These are phyloP conservation scores for Hanseniaspora clermontiae DNA, from an alignment of 805 yeast species.

Conservation along the genomic window DNA sequence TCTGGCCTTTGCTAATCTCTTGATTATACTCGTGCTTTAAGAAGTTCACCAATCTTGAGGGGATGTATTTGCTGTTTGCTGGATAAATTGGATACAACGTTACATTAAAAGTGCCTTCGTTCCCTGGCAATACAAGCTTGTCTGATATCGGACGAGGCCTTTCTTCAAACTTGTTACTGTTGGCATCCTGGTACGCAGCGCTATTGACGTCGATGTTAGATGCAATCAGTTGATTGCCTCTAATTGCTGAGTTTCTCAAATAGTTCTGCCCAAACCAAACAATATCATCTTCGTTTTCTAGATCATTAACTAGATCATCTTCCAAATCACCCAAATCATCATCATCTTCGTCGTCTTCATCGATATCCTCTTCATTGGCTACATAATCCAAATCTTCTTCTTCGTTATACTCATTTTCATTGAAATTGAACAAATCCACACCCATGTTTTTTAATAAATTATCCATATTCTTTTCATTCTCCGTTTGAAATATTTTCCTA, in stretches of 20 bases:
- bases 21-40: constrained; percentile 84
- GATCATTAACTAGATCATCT: constrained; percentile 6
- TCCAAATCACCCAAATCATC: neutral
- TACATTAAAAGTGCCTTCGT: constrained; percentile 85
- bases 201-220: neutral
- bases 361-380: constrained; percentile 9
- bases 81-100: constrained; percentile 77
- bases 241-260: neutral
- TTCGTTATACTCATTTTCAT: constrained; percentile 11
- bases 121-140: constrained; percentile 63
- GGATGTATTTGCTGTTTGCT: constrained; percentile 45
- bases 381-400: constrained; percentile 13
- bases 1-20: constrained; percentile 81
- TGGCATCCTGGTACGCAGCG: constrained; percentile 5
- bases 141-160: constrained; percentile 23
- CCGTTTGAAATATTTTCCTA: constrained; percentile 12
- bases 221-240: neutral
- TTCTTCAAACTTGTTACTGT: constrained; percentile 7
- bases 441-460: constrained; percentile 11
- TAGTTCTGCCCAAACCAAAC: constrained; percentile 6
- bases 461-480: constrained; percentile 13
- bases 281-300: constrained; percentile 10
- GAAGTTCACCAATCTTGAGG: constrained; percentile 66
- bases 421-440: constrained; percentile 6
- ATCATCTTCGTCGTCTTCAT: constrained; percentile 12